Percentiles rank a stretch among this genome's conserved stretches.
Conservation (phyloP, 805 yeast species). For the Tetrapisispora fleetii region DNA sequence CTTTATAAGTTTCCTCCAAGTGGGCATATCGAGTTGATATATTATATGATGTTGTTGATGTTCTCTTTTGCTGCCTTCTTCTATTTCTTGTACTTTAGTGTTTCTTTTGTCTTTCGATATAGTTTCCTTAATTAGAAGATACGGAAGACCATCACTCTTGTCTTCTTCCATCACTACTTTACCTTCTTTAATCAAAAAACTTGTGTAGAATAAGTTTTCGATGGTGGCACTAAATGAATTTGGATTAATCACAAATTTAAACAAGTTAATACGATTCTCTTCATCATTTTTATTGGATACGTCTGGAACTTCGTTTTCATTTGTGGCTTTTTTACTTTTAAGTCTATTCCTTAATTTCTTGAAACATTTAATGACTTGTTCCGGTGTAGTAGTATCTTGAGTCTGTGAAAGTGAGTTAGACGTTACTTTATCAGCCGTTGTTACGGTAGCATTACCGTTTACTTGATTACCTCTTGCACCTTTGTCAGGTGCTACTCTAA, state of each 20-base stretch:
- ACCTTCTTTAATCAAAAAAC: constrained; percentile 72
- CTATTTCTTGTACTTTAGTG: constrained; percentile 14
- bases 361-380: constrained; percentile 49
- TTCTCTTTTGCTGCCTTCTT: constrained; percentile 20
- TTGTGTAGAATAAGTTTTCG: constrained; percentile 74
- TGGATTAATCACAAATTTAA: constrained; percentile 65
- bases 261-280: constrained; percentile 42
- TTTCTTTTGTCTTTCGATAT: constrained; percentile 11
- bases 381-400: constrained; percentile 53
- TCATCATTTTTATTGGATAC: constrained; percentile 20
- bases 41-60: constrained; percentile 50
- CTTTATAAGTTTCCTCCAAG: constrained; percentile 53
- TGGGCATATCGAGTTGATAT: constrained; percentile 54
- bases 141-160: constrained; percentile 35
- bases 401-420: constrained; percentile 41
- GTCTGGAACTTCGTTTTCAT: not conserved
- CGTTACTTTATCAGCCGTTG: constrained; percentile 46
- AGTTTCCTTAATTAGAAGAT: constrained; percentile 28
- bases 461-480: constrained; percentile 37
- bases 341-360: constrained; percentile 23
- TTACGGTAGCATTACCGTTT: constrained; percentile 11
- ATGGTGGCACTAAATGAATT: constrained; percentile 65
- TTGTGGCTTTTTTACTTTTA: not conserved
- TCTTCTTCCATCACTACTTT: constrained; percentile 46
- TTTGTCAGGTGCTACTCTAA: constrained; percentile 22